Evolutionary conservation across 768 basidiomycete species (phyloP).

Genomic region (Mycena polygramma): DNA sequence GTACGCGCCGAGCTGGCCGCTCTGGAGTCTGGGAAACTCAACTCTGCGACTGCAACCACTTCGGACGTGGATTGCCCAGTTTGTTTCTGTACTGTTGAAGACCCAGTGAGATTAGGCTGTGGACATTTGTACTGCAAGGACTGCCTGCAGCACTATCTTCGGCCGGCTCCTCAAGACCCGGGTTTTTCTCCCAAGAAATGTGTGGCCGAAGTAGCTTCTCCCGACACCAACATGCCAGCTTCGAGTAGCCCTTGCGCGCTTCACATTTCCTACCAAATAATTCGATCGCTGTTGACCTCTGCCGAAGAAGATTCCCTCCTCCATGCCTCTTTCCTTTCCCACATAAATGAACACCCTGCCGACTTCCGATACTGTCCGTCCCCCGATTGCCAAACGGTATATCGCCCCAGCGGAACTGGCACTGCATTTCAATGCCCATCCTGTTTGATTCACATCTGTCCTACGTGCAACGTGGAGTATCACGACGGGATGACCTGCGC

Average conservation of each 20-base stretch:
- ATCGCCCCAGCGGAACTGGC: slow-evolving; percentile 46
- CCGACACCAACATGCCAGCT: slow-evolving; percentile 2
- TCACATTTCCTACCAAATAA: slow-evolving; percentile 53
- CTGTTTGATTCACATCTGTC: slow-evolving; percentile 54
- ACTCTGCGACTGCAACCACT: slow-evolving; percentile 6
- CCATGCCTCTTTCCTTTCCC: slow-evolving; percentile 55
- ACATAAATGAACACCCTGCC: slow-evolving; percentile 55
- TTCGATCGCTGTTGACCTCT: slow-evolving; percentile 54
- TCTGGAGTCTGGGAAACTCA: slow-evolving; percentile 30
- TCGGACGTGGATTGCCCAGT: slow-evolving; percentile 50
- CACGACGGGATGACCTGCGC: slow-evolving; percentile 58
- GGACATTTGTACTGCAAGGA: slow-evolving; percentile 64
- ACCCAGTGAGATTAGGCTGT: slow-evolving; percentile 58
- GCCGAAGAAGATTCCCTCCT: slow-evolving; percentile 57
- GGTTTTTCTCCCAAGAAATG: slow-evolving; percentile 52
- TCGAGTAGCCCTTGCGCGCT: slow-evolving; percentile 43
- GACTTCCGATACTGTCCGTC: slow-evolving; percentile 70
- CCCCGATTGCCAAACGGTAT: slow-evolving; percentile 62
- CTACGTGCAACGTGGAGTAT: slow-evolving; percentile 52
- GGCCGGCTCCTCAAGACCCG: slow-evolving; percentile 44
- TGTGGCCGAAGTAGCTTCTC: slow-evolving; percentile 45
- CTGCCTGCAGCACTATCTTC: slow-evolving; percentile 63
- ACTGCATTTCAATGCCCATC: slow-evolving; percentile 49
- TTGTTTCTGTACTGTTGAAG: slow-evolving; percentile 52
- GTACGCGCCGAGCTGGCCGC: slow-evolving; percentile 43